Conservation (phyloP, 805 yeast genomes). For the Candida parachauliodes region DNA sequence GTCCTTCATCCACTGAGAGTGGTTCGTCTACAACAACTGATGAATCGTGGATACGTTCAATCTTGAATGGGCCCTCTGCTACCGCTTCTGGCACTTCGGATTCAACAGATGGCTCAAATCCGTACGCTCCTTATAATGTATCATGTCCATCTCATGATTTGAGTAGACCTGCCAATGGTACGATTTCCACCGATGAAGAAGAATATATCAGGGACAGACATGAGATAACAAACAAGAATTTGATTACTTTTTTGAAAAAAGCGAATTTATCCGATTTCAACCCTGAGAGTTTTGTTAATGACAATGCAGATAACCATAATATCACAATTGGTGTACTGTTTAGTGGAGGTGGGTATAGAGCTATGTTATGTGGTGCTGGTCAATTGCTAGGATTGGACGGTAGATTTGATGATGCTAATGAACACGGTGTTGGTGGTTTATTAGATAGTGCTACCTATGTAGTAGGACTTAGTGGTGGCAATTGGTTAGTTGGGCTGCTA, state of each 20-base stretch:
- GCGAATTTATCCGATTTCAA: constrained; percentile 33
- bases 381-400: constrained; percentile 76
- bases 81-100: constrained; percentile 5
- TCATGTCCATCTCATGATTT: constrained; percentile 26
- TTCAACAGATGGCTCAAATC: constrained; percentile 12
- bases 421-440: constrained; percentile 72
- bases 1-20: not conserved
- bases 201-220: constrained; percentile 25
- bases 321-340: constrained; percentile 32
- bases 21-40: constrained; percentile 1
- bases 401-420: constrained; percentile 54
- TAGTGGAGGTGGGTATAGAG: constrained; percentile 77
- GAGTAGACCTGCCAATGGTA: constrained; percentile 24
- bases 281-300: constrained; percentile 24
- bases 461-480: constrained; percentile 64
- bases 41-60: not conserved
- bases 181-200: constrained; percentile 21
- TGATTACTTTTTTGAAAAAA: constrained; percentile 23
- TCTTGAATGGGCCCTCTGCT: not conserved
- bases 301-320: constrained; percentile 20
- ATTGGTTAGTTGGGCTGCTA: constrained; percentile 70
- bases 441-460: constrained; percentile 70
- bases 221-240: constrained; percentile 25
- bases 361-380: constrained; percentile 86
- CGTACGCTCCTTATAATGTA: constrained; percentile 28